phyloP scores from a whole-genome alignment of 2,329 filamentous ascomycete genomes.

The Paecilomyces fulvus region DNA sequence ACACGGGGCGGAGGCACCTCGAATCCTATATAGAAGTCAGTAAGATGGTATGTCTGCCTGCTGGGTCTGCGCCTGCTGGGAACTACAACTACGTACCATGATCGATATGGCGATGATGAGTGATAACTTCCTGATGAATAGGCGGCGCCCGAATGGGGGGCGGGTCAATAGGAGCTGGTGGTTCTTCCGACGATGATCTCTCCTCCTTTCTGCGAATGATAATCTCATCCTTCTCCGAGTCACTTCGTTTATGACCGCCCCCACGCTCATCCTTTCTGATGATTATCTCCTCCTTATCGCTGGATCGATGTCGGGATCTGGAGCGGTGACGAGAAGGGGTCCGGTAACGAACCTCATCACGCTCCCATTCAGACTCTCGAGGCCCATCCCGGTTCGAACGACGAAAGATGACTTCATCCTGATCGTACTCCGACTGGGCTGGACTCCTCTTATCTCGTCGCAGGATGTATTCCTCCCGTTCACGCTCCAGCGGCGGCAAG shows the following conservation, averaged over 20 bases:
- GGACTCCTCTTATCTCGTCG: conserved; percentile 1
- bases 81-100: conserved; percentile 52
- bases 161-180: conserved; percentile 48
- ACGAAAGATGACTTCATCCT: conserved; percentile 3
- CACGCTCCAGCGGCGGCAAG: conserved; percentile 3
- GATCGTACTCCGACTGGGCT: not conserved
- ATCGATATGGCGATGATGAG: conserved; percentile 78
- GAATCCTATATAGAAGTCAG: conserved; percentile 16
- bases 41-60: conserved; percentile 3
- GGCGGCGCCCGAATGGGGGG: conserved; percentile 65
- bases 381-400: not conserved
- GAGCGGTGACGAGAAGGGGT: not conserved
- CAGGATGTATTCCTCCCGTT: conserved; percentile 2
- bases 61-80: not conserved
- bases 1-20: conserved; percentile 18
- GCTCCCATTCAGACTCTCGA: not conserved
- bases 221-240: conserved; percentile 31
- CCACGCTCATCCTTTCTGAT: conserved; percentile 23
- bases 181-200: conserved; percentile 34
- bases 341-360: not conserved
- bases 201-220: conserved; percentile 31
- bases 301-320: not conserved
- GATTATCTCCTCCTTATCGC: conserved; percentile 23
- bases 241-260: conserved; percentile 10
- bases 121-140: conserved; percentile 82